Base-by-base conservation (phyloP, 2,329 filamentous ascomycete genomes). In the Fusarium chaquense region DNA sequence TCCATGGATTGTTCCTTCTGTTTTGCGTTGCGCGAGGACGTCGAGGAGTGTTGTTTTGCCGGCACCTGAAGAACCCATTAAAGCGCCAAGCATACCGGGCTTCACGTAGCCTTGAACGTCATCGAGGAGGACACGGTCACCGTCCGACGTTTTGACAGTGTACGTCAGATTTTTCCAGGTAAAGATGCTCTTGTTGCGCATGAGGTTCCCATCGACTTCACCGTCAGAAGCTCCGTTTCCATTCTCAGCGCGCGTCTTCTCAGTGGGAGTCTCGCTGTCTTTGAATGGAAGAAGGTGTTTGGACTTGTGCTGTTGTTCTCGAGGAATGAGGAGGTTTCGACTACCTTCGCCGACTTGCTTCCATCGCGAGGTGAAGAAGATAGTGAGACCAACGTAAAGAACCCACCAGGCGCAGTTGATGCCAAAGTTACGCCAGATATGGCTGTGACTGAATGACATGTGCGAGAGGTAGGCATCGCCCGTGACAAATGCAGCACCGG, bases 11-110 rank as follows among this genome's bases (percentile, higher is more conserved):
- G 91, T 89, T 72, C 92, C 92, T 80, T 93, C 92, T 1, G 91
- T 93, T 58, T 92, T 91, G 67, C 92, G 87, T 65, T 91, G 92
- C 3, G 93, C 93, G 24, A 97, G 85, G 3, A 93, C 91, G 76
- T 96, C 93, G 6, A 97, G 83, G 2, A 97, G 85, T 0, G 93
- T 96, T 0, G 93, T 97, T 80, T 97, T 97, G 40, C 93, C 93
- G 12, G 93, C 93, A 67, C 92, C 93, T 16, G 90, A 92, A 2
- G 91, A 88, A 73, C 92, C 90, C 92, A 94, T 93, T 22, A 95
- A 82, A 5, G 91, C 92, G 5, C 90, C 93, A 24, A 94, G 81
- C 68, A 90, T 93, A 40, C 92, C 92, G 0, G 93, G 92, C 77
- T 93, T 93, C 50, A 94, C 91, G 87, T 91, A 97, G 4, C 93